These are phyloP conservation scores for Evernia prunastri DNA, from an alignment of 495 filamentous ascomycete species.

Conservation along the genomic window DNA sequence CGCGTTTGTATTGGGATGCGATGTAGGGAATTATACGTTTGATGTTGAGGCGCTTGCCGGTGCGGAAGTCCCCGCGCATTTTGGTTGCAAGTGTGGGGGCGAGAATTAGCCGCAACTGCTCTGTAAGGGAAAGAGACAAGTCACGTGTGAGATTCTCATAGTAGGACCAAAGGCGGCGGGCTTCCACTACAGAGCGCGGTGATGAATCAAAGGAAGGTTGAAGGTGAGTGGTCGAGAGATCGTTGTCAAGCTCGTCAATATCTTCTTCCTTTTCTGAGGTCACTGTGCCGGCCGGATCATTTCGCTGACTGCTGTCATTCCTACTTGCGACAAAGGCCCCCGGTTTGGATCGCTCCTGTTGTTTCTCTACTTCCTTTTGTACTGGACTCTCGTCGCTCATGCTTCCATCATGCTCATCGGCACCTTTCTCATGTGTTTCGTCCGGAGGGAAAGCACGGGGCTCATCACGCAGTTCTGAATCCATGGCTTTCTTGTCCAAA, in stretches of 20 bases:
- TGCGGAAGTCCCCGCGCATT: conserved; percentile 92
- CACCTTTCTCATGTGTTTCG: conserved; percentile 48
- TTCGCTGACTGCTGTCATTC: neutral
- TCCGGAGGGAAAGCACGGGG: conserved; percentile 54
- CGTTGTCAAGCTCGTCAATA: conserved; percentile 63
- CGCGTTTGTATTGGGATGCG: conserved; percentile 91
- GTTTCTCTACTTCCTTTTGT: conserved; percentile 33
- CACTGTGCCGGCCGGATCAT: neutral
- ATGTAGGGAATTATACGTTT: conserved; percentile 99
- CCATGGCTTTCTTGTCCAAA: conserved; percentile 77
- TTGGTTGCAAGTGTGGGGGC: conserved; percentile 92
- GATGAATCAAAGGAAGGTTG: conserved; percentile 39
- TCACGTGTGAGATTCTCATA: conserved; percentile 78
- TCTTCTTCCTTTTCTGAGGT: conserved; percentile 43
- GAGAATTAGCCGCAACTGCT: conserved; percentile 91
- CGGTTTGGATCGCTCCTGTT: conserved; percentile 34
- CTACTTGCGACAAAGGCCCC: conserved; percentile 36
- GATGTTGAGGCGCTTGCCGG: conserved; percentile 96
- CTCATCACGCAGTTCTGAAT: conserved; percentile 55
- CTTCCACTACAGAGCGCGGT: conserved; percentile 49
- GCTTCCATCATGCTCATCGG: conserved; percentile 39
- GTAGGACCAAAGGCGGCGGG: conserved; percentile 73
- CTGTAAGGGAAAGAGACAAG: conserved; percentile 80
- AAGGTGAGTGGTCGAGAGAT: conserved; percentile 67
- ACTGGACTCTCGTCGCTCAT: conserved; percentile 41